These are phyloP conservation scores for Naganishia vaughanmartiniae DNA, from an alignment of 768 basidiomycete species.

Conservation along the genomic window DNA sequence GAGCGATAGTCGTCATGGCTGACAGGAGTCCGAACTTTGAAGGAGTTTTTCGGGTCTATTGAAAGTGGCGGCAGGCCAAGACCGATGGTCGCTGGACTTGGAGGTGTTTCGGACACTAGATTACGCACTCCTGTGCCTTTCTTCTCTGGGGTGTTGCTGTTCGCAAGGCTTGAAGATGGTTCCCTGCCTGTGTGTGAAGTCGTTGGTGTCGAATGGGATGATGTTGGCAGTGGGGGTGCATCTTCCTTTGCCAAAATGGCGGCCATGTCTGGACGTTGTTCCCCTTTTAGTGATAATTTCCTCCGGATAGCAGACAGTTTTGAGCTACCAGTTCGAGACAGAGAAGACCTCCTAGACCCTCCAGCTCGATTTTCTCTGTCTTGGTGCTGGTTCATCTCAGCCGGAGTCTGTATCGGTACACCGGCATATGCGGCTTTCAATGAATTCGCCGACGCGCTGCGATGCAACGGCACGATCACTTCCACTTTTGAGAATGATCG, in stretches of 20 bases:
- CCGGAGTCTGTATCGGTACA: not conserved
- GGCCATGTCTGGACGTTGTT: slow-evolving; percentile 10
- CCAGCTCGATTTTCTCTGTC: not conserved
- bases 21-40: not conserved
- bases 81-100: not conserved
- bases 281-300: slow-evolving; percentile 11
- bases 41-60: not conserved
- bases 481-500: slow-evolving; percentile 23
- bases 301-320: slow-evolving; percentile 15
- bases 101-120: not conserved
- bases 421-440: slow-evolving; percentile 21
- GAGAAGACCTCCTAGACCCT: not conserved
- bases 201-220: not conserved
- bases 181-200: not conserved
- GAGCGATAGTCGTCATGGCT: not conserved
- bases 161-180: not conserved
- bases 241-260: not conserved
- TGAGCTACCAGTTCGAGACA: slow-evolving; percentile 3
- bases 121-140: not conserved
- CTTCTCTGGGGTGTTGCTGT: not conserved
- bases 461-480: slow-evolving; percentile 25
- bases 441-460: slow-evolving; percentile 17
- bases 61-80: not conserved
- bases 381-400: not conserved
- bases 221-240: slow-evolving; percentile 4